Evolutionary conservation across 192 early-diverging fungal species (phyloP), one percentile per base, ranked within the genome.

Genomic region (Coemansia sp.): DNA sequence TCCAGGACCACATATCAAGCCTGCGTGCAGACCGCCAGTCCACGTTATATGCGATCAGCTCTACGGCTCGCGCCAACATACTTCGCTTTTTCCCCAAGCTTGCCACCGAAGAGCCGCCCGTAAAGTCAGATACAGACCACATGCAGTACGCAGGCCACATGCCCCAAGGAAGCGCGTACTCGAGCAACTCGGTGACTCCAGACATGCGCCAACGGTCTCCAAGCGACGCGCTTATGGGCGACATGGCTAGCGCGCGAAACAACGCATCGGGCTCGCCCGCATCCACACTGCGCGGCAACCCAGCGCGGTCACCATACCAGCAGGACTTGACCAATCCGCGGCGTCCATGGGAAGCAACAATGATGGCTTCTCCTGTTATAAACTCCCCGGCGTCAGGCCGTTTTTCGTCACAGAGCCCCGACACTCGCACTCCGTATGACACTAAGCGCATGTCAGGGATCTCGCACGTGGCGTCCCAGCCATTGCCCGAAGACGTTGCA

Each of bases 51-150:
- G 58, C 66, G 70, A 67, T 81, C 48, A 59, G 62, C 39, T 61
- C 65, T 35, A 60, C 67, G 5, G 61, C 73, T 3, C 65, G 79
- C 0, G 66, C 73, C 14, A 70, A 67, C 32, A 60, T 81, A 5
- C 56, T 81, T 21, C 61, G 70, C 22, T 73, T 58, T 43, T 81
- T 76, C 47, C 79, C 79, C 14, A 68, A 66, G 56, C 63, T 72
- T 21, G 61, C 70, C 24, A 52, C 61, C 7, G 66, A 67, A 23
- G 41, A 56, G 29, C 29, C 27, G 29, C 27, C 54, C 2, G 15
- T 32, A 10, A n/a, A 8, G 29, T 39, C 19, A 7, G 55, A 56
- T 3, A 17, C 15, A 6, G 47, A n/a, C n/a, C 55, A 32, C 15
- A 8, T 25, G 29, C n/a, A 37, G 29, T 56, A 50, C 45, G n/a